Evolutionary conservation across 129 eudicot genomes (phyloP), one percentile per base, ranked within the genome.

Genomic region (Oenanthe sinensis): DNA sequence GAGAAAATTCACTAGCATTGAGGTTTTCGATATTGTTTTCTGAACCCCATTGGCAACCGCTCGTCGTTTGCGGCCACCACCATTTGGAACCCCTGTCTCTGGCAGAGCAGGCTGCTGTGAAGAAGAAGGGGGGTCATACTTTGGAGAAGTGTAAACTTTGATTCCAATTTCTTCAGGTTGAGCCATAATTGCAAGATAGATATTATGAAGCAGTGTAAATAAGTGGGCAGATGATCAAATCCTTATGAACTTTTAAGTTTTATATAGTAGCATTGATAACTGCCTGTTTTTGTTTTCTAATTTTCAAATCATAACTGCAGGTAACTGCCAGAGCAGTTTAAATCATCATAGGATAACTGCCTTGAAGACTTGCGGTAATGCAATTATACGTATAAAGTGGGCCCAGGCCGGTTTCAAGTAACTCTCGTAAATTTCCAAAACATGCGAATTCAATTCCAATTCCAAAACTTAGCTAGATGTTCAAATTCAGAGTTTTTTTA

Each of bases 1-100:
- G 76, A 93, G 97, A 79, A 93, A 93, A 87, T 93, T 92, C 7
- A 89, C 96, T 13, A 93, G 97, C 81, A 93, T 75, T 2, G 98
- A 93, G 62, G 98, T 91, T 74, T 93, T 93, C 3, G 97, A 93
- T 68, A 93, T 94, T 17, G 98, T 93, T 82, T 85, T 93, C 26
- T 93, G 98, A 69, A 93, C 88, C 11, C 91, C 89, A 62, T 81
- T 91, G 0, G 93, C 87, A 70, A 87, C 62, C 1, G 87, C 85
- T n/a, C 87, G 83, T 60, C 86, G 15, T 43, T 72, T 83, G 42
- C 78, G 62, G 13, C 85, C 90, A 78, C 48, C 79, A 39, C 48
- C 79, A 39, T 8, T 22, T 3, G 50, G 75, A 71, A 30, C 50
- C 50, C 4, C 76, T 8, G 76, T 22, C 6, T 72, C 49, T 22